Base-by-base conservation (phyloP, 352 stramenopile species). In the Blastocystis sp. region DNA sequence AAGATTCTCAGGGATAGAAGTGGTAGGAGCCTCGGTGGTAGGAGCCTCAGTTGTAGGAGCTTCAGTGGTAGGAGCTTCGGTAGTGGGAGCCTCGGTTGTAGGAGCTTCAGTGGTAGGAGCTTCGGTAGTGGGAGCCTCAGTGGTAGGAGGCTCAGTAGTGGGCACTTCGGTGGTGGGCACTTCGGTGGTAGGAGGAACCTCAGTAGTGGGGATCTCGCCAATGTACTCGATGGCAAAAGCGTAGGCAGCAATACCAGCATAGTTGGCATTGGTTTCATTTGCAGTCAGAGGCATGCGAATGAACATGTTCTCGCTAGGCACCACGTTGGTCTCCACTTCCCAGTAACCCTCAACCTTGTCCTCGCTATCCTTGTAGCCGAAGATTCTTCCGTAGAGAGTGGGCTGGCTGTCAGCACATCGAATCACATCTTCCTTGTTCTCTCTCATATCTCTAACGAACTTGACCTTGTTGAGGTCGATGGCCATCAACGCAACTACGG, bases 191-290 rank as follows among this genome's bases (percentile, higher is more conserved):
- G n/a, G 45, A 55, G 20, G 20, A 11, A 26, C 26, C 20, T 68
- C 20, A 23, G 26, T 68, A 68, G 59, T 23, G n/a, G 59, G 20
- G 37, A 68, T 68, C 23, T 20, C 20, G 23, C 37, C 23, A 39
- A 50, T 11, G 9, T 34, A 62, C 45, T 41, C 2, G 3, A 84
- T 53, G 41, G 29, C n/a, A 18, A 66, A 84, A 13, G 73, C 73
- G 26, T 66, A 84, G 26, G 23, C 73, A 68, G 73, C 73, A 84
- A 84, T 84, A 68, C 73, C 73, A 68, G 50, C 53, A 23, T 69
- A 84, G 73, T 84, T 68, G n/a, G 73, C 73, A 43, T 64, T 84
- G 3, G 73, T 84, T 5, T 84, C 53, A n/a, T 84, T 84, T 9
- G 3, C 11, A 64, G 9, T 23, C 0, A 84, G 29, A 23, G 73